Conservation (phyloP, 2,329 filamentous ascomycete genomes). For the Cercospora citrullina region DNA sequence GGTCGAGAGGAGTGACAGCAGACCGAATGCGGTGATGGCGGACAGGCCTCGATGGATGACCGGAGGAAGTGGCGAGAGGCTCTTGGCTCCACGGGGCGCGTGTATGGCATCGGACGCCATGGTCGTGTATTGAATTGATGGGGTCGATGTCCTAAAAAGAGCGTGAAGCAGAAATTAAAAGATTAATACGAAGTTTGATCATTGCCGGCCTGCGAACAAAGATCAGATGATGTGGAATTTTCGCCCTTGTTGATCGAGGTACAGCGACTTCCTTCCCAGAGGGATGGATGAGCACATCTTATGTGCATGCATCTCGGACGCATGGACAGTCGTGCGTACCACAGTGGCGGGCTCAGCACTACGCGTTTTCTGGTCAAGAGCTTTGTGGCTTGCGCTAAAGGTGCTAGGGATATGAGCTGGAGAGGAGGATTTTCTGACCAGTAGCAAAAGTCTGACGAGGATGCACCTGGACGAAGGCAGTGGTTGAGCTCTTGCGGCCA, state of each 20-base stretch:
- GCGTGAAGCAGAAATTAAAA: not conserved
- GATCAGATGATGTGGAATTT: not conserved
- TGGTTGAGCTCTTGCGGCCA: not conserved
- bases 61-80: constrained; percentile 19
- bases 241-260: not conserved
- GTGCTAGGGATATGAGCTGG: not conserved
- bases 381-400: not conserved
- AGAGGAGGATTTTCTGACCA: not conserved
- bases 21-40: constrained; percentile 26
- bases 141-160: not conserved
- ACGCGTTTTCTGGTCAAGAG: not conserved
- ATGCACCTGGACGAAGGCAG: not conserved
- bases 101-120: not conserved
- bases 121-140: not conserved
- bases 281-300: not conserved
- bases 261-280: not conserved
- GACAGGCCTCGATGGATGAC: constrained; percentile 28
- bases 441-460: not conserved
- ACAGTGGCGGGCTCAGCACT: not conserved
- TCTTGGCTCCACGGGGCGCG: not conserved
- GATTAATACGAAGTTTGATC: not conserved
- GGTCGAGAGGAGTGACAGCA: constrained; percentile 30
- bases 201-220: not conserved
- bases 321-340: not conserved
- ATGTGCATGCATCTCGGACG: not conserved